Evolutionary conservation across 2,329 filamentous ascomycete species (phyloP).

Genomic region (Colletotrichum higginsianum): DNA sequence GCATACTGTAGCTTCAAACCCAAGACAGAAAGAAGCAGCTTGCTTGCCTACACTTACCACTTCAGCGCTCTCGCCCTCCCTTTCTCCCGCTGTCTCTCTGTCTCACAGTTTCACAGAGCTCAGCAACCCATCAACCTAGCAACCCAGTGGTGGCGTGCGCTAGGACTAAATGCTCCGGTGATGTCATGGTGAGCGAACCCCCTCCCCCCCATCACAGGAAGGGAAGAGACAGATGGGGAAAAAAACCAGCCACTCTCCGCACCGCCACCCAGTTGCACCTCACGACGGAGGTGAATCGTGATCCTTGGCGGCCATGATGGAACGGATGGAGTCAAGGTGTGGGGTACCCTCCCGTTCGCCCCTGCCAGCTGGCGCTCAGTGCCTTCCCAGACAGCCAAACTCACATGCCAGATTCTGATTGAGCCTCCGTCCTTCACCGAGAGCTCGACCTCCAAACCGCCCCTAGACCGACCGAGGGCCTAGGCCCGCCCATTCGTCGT

Average conservation of each 20-base stretch:
- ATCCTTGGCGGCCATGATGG: constrained; percentile 27
- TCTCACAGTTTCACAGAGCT: constrained; percentile 10
- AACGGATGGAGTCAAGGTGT: constrained; percentile 24
- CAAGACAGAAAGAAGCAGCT: too few relatives aligned
- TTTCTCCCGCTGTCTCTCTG: constrained; percentile 15
- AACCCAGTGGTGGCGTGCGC: background rate
- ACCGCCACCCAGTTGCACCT: constrained; percentile 28
- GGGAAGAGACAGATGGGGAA: too few relatives aligned
- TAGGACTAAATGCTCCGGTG: constrained; percentile 45
- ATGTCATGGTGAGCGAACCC: constrained; percentile 43
- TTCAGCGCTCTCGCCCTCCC: background rate
- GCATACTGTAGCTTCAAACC: background rate
- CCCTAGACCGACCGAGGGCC: constrained; percentile 9
- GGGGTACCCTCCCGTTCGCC: background rate
- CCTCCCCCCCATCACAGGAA: background rate
- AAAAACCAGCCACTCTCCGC: constrained; percentile 27
- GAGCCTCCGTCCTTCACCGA: constrained; percentile 14
- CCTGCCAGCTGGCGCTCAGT: constrained; percentile 29
- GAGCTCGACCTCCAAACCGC: constrained; percentile 16
- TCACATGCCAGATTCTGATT: constrained; percentile 3
- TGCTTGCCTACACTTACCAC: constrained; percentile 9
- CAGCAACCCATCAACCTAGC: constrained; percentile 9
- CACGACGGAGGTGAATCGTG: background rate
- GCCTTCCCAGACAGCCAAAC: constrained; percentile 5
- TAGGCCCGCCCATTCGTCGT: constrained; percentile 33